These are phyloP conservation scores for Thermothelomyces thermophilus DNA, from an alignment of 2,329 filamentous ascomycete genomes.

Conservation along the genomic window DNA sequence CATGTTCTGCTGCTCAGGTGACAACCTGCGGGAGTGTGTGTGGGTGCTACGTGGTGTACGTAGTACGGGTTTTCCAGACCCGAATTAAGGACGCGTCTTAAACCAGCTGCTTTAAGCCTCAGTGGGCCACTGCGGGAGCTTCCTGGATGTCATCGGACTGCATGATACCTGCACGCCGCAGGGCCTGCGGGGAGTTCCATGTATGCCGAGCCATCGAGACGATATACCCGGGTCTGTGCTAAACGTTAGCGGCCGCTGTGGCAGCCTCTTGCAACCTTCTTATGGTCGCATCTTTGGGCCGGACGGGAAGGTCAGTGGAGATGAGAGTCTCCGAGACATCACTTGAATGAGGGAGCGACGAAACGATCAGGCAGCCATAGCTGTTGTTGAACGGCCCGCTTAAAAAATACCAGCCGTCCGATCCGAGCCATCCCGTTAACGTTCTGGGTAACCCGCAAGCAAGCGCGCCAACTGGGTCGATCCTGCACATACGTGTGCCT, in stretches of 20 bases:
- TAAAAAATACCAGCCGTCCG: too few relatives aligned
- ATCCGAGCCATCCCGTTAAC: background rate
- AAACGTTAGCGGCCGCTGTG: background rate
- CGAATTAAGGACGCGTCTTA: conserved; percentile 16
- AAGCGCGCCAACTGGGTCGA: background rate
- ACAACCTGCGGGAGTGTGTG: conserved; percentile 17
- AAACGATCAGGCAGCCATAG: background rate
- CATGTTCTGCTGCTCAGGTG: conserved; percentile 22
- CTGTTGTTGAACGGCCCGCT: background rate
- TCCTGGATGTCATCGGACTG: conserved; percentile 18
- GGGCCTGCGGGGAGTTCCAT: conserved; percentile 4
- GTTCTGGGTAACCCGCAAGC: background rate
- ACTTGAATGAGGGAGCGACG: background rate
- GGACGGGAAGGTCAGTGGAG: background rate
- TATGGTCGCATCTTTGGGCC: background rate
- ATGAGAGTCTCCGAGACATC: background rate
- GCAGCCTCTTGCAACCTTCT: background rate
- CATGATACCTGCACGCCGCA: conserved; percentile 14
- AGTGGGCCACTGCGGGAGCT: conserved; percentile 6
- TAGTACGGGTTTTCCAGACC: conserved; percentile 15
- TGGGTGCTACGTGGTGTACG: conserved; percentile 7
- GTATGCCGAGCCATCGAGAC: conserved; percentile 8
- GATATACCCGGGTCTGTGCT: conserved; percentile 11
- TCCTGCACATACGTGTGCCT: background rate
- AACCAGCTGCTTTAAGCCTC: conserved; percentile 17